Percentiles rank a stretch among this genome's conserved stretches.
These are phyloP conservation scores for Ophiostoma pallidulum DNA, from an alignment of 2,329 filamentous ascomycete species.

Conservation along the genomic window DNA sequence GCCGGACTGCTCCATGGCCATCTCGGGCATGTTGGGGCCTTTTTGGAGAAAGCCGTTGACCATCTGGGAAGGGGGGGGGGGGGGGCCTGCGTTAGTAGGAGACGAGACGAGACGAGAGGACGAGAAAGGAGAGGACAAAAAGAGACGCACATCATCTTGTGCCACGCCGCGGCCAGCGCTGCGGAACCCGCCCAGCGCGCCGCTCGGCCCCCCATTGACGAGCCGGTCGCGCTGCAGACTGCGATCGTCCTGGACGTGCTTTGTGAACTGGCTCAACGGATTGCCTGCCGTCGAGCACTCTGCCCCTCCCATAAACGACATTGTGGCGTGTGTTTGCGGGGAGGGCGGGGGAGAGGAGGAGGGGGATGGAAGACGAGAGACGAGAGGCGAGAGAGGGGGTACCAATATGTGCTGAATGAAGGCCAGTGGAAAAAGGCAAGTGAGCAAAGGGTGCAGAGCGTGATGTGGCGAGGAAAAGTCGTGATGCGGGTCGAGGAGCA, in stretches of 20 bases:
- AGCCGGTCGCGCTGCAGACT: conserved; percentile 86
- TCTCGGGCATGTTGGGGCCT: conserved; percentile 48
- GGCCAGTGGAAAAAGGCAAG: no score
- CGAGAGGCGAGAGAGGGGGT: neutral
- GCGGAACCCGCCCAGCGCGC: conserved; percentile 66
- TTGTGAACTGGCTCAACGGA: conserved; percentile 93
- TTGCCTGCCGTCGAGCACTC: conserved; percentile 96
- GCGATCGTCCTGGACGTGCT: conserved; percentile 94
- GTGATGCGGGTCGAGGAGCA: no score
- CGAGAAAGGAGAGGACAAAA: conserved; percentile 21
- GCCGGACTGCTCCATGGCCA: conserved; percentile 38
- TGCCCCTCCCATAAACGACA: conserved; percentile 93
- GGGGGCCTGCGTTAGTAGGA: neutral
- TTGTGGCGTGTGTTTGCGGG: conserved; percentile 37
- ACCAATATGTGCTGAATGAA: no score
- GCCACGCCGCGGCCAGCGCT: conserved; percentile 58
- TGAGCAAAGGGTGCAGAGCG: no score
- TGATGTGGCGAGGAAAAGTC: no score
- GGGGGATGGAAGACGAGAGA: neutral
- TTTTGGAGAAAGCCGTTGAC: conserved; percentile 90
- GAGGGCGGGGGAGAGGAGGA: neutral
- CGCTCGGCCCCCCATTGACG: conserved; percentile 62
- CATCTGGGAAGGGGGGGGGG: conserved; percentile 48
- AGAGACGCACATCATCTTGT: conserved; percentile 57
- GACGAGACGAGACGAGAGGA: no score